phyloP scores from a whole-genome alignment of 768 basidiomycete species.

The Lactarius quietus region DNA sequence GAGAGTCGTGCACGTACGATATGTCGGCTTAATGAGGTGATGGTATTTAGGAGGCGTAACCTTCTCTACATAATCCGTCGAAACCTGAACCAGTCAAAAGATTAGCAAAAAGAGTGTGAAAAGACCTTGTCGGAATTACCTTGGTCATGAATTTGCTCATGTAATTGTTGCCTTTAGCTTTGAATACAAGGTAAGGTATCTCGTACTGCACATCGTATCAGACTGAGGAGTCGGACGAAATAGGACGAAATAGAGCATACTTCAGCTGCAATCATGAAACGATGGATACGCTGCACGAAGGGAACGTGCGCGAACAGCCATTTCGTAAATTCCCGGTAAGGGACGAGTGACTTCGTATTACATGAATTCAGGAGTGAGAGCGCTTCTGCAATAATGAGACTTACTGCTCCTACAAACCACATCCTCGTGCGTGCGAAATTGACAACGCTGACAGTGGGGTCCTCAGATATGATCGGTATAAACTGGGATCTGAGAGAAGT shows the following conservation, averaged over 20 bases:
- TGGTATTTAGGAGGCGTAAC: conserved; percentile 37
- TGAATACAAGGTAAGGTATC: not conserved
- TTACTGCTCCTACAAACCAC: conserved; percentile 51
- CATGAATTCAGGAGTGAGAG: conserved; percentile 36
- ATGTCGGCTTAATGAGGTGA: conserved; percentile 43
- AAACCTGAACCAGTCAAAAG: conserved; percentile 30
- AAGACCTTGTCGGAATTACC: not conserved
- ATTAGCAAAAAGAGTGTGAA: not conserved
- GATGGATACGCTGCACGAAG: conserved; percentile 44
- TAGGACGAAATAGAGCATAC: conserved; percentile 32
- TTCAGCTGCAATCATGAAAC: conserved; percentile 43
- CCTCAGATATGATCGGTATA: conserved; percentile 47
- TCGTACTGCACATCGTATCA: conserved; percentile 5
- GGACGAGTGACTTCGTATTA: conserved; percentile 27
- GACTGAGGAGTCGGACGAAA: not conserved
- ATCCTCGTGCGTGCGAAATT: conserved; percentile 56
- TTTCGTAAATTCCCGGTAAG: conserved; percentile 42
- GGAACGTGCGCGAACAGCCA: conserved; percentile 53
- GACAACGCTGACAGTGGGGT: conserved; percentile 46
- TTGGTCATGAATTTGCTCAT: not conserved
- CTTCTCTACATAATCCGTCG: conserved; percentile 43
- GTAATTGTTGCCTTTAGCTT: conserved; percentile 14
- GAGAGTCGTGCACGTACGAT: conserved; percentile 37
- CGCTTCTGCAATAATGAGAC: not conserved
- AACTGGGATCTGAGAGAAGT: conserved; percentile 38